Conservation (phyloP, 352 stramenopile genomes). For the Globisporangium middletonii region DNA sequence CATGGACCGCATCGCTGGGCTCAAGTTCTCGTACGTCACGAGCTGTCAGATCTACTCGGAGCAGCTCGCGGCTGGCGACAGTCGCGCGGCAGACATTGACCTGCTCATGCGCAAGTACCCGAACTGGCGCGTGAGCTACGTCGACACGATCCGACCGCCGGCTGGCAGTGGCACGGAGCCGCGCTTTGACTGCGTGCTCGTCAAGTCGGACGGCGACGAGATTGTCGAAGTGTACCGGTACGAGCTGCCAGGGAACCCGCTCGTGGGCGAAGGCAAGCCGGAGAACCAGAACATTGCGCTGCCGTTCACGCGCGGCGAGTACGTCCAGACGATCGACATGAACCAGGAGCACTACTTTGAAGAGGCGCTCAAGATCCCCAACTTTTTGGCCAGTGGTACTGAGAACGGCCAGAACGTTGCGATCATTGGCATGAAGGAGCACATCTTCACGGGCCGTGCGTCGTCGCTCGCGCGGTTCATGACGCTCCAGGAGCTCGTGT, state of each 20-base stretch:
- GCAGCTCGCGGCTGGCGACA: conserved; percentile 63
- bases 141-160: conserved; percentile 78
- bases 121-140: conserved; percentile 89
- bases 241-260: conserved; percentile 73
- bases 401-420: conserved; percentile 59
- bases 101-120: conserved; percentile 95
- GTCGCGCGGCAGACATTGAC: conserved; percentile 94
- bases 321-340: conserved; percentile 89
- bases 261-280: conserved; percentile 82
- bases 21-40: conserved; percentile 88
- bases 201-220: conserved; percentile 79
- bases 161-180: conserved; percentile 54
- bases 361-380: conserved; percentile 86
- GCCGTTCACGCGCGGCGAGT: conserved; percentile 82
- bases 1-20: conserved; percentile 79
- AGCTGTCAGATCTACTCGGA: conserved; percentile 89
- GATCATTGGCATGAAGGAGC: conserved; percentile 88
- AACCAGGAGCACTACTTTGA: conserved; percentile 90
- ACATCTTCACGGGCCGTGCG: conserved; percentile 85
- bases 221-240: conserved; percentile 88
- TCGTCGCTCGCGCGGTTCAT: conserved; percentile 85
- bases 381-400: conserved; percentile 76
- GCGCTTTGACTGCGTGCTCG: conserved; percentile 76
- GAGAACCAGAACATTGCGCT: conserved; percentile 87
- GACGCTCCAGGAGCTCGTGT: conserved; percentile 84